Base-by-base conservation (phyloP, 23 red algal genomes). In the Cyanidioschyzon merolae region DNA sequence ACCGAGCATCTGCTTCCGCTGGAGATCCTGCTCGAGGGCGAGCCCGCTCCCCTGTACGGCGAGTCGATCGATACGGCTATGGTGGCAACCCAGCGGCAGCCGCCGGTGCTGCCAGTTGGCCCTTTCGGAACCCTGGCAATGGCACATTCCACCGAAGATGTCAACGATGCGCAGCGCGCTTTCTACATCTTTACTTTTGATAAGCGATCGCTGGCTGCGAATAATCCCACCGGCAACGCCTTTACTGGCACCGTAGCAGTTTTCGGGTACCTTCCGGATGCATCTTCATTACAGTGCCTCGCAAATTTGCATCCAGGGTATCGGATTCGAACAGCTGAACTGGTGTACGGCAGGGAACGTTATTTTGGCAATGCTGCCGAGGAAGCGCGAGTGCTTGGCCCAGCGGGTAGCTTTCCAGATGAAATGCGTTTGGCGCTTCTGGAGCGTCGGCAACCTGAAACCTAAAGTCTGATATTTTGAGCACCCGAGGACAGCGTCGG, bases 121-220 rank as follows among this genome's bases (percentile, higher is more conserved):
- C 85, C 92, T 0, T 96, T 79, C 74, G 92, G 92, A 18, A 83
- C 92, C 15, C 59, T 96, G 79, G 92, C 87, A 0, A 87, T 96
- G 87, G 86, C 79, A 17, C 92, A 96, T 75, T 83, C 83, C 50
- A 77, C 76, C 15, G 92, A 90, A 34, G 79, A 96, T 67, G 83
- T 80, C 32, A 96, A 96, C 63, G 92, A 96, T 74, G 92, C 84
- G 17, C 80, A 79, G 57, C 59, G 67, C 27, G 77, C 82, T 21
- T 96, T 96, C 41, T 96, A 85, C 83, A 31, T 84, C 57, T 96
- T 90, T 79, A 40, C 82, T 32, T 83, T 90, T 50, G 92, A 96
- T 74, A 83, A 86, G 2, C 71, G 83, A 18, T 96, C 92, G 0
- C 78, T 84, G 77, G 84, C 83, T 40, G 92, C 92, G 0, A 75